phyloP scores from a whole-genome alignment of 805 yeast genomes.

The Nakazawaea ambrosiae region DNA sequence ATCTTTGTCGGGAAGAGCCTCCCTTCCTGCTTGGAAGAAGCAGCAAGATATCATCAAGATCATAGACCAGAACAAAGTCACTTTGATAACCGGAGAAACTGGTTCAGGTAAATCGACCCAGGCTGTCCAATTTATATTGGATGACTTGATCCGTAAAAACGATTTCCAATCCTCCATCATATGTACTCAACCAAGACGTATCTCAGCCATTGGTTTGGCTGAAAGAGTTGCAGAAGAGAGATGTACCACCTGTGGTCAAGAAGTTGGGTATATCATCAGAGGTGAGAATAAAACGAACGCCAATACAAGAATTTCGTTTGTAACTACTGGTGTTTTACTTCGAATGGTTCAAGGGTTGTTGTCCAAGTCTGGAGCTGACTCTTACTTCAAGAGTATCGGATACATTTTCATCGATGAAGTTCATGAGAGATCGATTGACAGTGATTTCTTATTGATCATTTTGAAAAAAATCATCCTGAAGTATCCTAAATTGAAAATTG shows the following conservation, averaged over 20 bases:
- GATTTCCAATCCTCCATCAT: slow-evolving; percentile 55
- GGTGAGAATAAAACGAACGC: slow-evolving; percentile 70
- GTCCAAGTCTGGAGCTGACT: slow-evolving; percentile 17
- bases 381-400: slow-evolving; percentile 47
- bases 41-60: slow-evolving; percentile 46
- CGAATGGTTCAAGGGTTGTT: slow-evolving; percentile 66
- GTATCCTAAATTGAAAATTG: slow-evolving; percentile 51
- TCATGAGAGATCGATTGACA: slow-evolving; percentile 91
- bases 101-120: slow-evolving; percentile 98
- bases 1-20: slow-evolving; percentile 36
- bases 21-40: slow-evolving; percentile 82
- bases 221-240: slow-evolving; percentile 89
- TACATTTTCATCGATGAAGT: slow-evolving; percentile 89
- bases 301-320: slow-evolving; percentile 72
- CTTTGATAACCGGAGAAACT: slow-evolving; percentile 90
- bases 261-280: slow-evolving; percentile 84
- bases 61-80: slow-evolving; percentile 54
- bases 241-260: slow-evolving; percentile 53
- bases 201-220: slow-evolving; percentile 90
- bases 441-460: slow-evolving; percentile 76
- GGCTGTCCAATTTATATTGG: slow-evolving; percentile 82
- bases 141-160: slow-evolving; percentile 43
- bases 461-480: slow-evolving; percentile 52
- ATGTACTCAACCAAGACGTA: slow-evolving; percentile 95
- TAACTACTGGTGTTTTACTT: slow-evolving; percentile 87